phyloP scores from a whole-genome alignment of 768 basidiomycete species.

The Auricularia sp. region DNA sequence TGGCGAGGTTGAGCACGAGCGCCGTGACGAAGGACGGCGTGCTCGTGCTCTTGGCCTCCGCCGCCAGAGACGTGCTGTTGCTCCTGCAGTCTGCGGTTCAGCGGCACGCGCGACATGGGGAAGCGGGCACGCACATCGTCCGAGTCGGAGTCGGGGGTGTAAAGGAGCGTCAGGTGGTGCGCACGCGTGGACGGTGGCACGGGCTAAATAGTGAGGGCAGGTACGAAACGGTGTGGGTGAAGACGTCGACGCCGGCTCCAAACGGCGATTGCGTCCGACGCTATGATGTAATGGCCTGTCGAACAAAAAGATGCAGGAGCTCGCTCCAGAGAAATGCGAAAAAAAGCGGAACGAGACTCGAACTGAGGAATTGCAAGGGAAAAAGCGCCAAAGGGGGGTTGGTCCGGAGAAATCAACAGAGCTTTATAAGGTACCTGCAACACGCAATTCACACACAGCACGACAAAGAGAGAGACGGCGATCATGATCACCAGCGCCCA shows the following conservation, averaged over 20 bases:
- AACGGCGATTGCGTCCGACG: not conserved
- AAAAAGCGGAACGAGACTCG: not conserved
- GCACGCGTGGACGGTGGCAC: too few relatives aligned
- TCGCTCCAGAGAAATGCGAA: not conserved
- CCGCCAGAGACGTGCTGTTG: not conserved
- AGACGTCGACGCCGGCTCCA: not conserved
- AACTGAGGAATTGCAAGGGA: not conserved
- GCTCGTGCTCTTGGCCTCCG: not conserved
- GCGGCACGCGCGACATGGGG: not conserved
- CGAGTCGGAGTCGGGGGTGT: too few relatives aligned
- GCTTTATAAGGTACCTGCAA: not conserved
- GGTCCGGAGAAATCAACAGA: not conserved
- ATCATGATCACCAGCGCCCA: not conserved
- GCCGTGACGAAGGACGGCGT: constrained; percentile 57
- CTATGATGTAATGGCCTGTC: not conserved
- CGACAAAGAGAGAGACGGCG: not conserved
- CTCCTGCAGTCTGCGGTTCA: not conserved
- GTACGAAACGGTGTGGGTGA: not conserved
- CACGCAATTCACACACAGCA: not conserved
- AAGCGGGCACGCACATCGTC: not conserved
- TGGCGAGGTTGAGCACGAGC: constrained; percentile 67
- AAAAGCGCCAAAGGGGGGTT: not conserved
- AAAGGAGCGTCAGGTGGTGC: too few relatives aligned
- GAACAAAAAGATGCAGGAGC: not conserved
- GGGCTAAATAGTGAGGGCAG: too few relatives aligned